These are phyloP conservation scores for Tetragonia tetragonoides DNA, from an alignment of 148 eudicot species.

Conservation along the genomic window DNA sequence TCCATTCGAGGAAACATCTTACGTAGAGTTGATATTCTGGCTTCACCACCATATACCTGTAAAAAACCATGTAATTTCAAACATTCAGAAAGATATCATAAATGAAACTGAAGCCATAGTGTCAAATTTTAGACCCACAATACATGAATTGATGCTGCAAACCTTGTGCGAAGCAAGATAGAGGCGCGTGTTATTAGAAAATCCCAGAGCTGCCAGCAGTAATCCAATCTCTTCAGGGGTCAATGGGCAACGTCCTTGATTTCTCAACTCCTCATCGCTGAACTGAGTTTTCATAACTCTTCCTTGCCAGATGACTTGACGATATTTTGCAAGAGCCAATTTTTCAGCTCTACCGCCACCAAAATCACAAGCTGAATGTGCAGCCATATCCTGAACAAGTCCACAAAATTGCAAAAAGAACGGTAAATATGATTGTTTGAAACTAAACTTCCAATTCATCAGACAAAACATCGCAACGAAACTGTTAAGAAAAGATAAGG, in stretches of 20 bases:
- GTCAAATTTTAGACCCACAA: neutral
- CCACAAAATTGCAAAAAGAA: neutral
- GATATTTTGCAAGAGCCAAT: conserved; percentile 91
- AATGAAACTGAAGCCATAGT: neutral
- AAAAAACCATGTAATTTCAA: neutral
- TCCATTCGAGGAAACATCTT: conserved; percentile 84
- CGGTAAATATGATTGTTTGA: neutral
- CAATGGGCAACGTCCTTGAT: conserved; percentile 93
- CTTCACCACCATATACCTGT: conserved; percentile 90
- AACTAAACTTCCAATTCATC: neutral
- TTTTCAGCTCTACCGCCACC: conserved; percentile 97
- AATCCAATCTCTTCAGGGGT: conserved; percentile 98
- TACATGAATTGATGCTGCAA: neutral
- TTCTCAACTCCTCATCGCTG: conserved; percentile 81
- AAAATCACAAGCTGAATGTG: conserved; percentile 97
- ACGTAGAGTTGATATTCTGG: conserved; percentile 68
- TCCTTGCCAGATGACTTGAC: conserved; percentile 95
- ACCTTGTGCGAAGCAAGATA: conserved; percentile 99
- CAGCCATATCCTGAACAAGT: conserved; percentile 90
- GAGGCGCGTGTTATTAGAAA: conserved; percentile 67
- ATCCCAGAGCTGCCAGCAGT: conserved; percentile 81
- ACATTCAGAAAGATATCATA: neutral
- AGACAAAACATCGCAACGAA: neutral
- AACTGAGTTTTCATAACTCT: conserved; percentile 89
- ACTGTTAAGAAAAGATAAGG: neutral